Percentiles rank a stretch among this genome's conserved stretches.
Conservation (phyloP, 805 yeast species). For the Allodekkera sacchari region DNA sequence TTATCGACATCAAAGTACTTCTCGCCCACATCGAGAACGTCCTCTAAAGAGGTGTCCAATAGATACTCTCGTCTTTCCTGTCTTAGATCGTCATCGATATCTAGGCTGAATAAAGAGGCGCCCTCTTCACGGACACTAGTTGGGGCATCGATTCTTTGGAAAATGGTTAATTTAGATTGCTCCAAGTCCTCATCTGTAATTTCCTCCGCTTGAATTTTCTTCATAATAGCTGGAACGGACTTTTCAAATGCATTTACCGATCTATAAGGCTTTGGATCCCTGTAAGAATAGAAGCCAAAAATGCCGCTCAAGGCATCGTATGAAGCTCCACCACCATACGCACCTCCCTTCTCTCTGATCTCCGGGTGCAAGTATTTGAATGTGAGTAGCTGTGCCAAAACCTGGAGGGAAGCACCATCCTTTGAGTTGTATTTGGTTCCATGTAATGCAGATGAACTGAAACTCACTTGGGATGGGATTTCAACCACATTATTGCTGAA, state of each 20-base stretch:
- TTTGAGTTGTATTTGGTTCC: constrained; percentile 61
- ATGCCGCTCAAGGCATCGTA: constrained; percentile 77
- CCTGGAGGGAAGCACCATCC: constrained; percentile 83
- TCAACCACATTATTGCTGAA: constrained; percentile 40
- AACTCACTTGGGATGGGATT: constrained; percentile 85
- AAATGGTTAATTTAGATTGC: constrained; percentile 84
- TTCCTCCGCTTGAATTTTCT: constrained; percentile 15
- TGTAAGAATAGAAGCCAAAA: constrained; percentile 77
- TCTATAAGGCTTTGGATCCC: constrained; percentile 82
- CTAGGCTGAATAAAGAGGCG: constrained; percentile 51
- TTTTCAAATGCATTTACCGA: constrained; percentile 54
- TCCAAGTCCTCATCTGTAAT: constrained; percentile 53
- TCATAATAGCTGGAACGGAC: constrained; percentile 39
- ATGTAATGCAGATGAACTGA: constrained; percentile 56
- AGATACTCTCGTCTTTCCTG: constrained; percentile 73
- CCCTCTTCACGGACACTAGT: constrained; percentile 76
- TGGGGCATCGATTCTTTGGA: constrained; percentile 91
- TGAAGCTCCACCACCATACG: constrained; percentile 92
- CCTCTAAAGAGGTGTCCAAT: constrained; percentile 55
- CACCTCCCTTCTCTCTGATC: constrained; percentile 93
- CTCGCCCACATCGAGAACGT: constrained; percentile 57
- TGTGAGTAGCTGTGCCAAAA: constrained; percentile 71
- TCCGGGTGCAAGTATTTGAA: constrained; percentile 82
- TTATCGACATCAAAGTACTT: constrained; percentile 40
- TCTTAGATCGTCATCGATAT: constrained; percentile 68